Conservation (phyloP, 345 rosid genomes). For the Camelina hispida region DNA sequence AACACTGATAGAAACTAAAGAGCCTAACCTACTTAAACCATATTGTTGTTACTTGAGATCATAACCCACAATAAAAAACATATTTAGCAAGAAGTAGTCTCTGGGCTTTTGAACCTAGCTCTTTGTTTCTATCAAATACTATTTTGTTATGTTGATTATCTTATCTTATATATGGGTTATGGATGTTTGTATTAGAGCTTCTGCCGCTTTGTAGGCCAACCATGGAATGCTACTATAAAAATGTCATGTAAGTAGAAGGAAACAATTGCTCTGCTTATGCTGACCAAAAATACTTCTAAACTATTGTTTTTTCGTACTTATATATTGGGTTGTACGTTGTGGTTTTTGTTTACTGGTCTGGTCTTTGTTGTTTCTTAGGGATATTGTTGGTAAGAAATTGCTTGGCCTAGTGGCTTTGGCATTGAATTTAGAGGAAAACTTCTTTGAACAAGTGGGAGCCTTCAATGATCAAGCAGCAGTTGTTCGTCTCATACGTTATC, state of each 20-base stretch:
- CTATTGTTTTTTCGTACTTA: conserved; percentile 6
- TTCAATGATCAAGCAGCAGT: conserved; percentile 48
- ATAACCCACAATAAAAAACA: not conserved
- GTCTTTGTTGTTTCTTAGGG: conserved; percentile 48
- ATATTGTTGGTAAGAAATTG: conserved; percentile 54
- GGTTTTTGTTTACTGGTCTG: not conserved
- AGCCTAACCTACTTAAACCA: no score
- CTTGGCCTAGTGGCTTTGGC: conserved; percentile 75
- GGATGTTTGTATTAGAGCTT: conserved; percentile 51
- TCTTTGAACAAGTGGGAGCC: conserved; percentile 70
- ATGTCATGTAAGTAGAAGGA: conserved; percentile 53
- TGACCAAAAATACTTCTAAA: not conserved
- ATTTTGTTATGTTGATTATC: not conserved
- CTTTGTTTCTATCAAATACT: not conserved
- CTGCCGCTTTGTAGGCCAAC: conserved; percentile 69
- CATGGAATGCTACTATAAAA: conserved; percentile 60
- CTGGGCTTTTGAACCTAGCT: not conserved
- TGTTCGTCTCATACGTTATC: conserved; percentile 74
- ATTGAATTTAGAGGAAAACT: conserved; percentile 65
- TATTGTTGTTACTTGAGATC: no score
- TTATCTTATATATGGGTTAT: conserved; percentile 30
- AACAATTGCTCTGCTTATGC: not conserved
- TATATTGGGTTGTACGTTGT: not conserved
- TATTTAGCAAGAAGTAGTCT: not conserved
- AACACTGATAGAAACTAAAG: no score